Conservation (phyloP, 768 basidiomycete species). For the Roridomyces roridus region DNA sequence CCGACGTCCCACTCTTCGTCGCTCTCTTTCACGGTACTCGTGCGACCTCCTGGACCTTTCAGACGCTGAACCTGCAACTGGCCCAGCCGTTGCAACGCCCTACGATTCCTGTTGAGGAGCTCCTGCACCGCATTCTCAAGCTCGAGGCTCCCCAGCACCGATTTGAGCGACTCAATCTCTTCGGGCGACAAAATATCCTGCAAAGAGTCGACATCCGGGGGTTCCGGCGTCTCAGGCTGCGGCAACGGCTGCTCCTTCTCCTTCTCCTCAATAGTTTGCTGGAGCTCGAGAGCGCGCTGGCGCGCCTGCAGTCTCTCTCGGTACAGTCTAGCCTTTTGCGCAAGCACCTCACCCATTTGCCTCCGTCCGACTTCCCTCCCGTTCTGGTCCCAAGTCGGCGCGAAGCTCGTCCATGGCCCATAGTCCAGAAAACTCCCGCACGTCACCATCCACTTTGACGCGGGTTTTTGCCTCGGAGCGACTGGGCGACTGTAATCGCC, state of each 20-base stretch:
- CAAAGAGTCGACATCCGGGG: slow-evolving; percentile 52
- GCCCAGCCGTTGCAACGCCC: slow-evolving; percentile 67
- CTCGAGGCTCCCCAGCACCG: slow-evolving; percentile 63
- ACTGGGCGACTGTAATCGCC: slow-evolving; percentile 34
- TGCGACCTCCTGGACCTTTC: slow-evolving; percentile 48
- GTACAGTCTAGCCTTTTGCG: slow-evolving; percentile 53
- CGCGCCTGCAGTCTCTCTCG: slow-evolving; percentile 30
- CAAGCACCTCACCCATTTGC: slow-evolving; percentile 65
- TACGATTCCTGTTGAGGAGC: slow-evolving; percentile 68
- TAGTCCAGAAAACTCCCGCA: slow-evolving; percentile 81
- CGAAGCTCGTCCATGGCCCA: slow-evolving; percentile 76
- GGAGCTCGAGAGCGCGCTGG: slow-evolving; percentile 31
- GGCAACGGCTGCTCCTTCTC: background rate
- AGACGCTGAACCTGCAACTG: slow-evolving; percentile 68
- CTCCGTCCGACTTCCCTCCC: slow-evolving; percentile 71
- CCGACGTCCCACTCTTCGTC: slow-evolving; percentile 88
- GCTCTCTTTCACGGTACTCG: slow-evolving; percentile 58
- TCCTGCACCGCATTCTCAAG: slow-evolving; percentile 74
- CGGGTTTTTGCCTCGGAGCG: too few relatives aligned
- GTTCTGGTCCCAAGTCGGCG: slow-evolving; percentile 80
- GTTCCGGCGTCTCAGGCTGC: slow-evolving; percentile 26
- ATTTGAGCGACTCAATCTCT: slow-evolving; percentile 62
- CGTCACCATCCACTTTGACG: slow-evolving; percentile 63
- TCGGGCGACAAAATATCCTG: slow-evolving; percentile 51
- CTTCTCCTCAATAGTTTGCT: slow-evolving; percentile 3